Evolutionary conservation across 2,329 filamentous ascomycete species (phyloP), one percentile per base, ranked within the genome.

Genomic region (Emergomyces africanus): DNA sequence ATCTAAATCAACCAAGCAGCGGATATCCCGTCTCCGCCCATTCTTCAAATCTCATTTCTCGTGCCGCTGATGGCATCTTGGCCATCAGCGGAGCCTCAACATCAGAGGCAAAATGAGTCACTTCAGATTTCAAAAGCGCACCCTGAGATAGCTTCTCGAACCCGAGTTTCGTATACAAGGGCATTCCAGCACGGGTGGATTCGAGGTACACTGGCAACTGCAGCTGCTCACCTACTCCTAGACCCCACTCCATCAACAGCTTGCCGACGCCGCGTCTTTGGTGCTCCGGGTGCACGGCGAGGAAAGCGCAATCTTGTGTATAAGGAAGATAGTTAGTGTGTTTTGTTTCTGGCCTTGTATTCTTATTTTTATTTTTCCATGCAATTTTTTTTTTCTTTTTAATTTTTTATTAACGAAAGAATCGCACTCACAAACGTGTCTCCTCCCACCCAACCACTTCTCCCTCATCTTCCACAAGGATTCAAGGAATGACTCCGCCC

Each of bases 401-500:
- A n/a, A n/a, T n/a, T n/a, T n/a, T n/a, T n/a, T n/a, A n/a, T n/a
- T n/a, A n/a, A n/a, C n/a, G n/a, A n/a, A n/a, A n/a, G n/a, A n/a
- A n/a, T n/a, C n/a, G 1, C 20, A 72, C 75, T 68, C 65, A 77
- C 76, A 78, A 60, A 78, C 71, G 64, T 77, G 71, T 15, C 64
- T 67, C 57, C 68, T 68, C 2, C 69, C 71, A 1, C 71, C 75
- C 62, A 77, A 73, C 1, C 77, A 63, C 64, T 70, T 72, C 64
- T 75, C 73, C 57, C 74, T 68, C 35, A 70, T 69, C 60, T 76
- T 72, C 68, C 73, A 74, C 54, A 79, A 67, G 0, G 74, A 73
- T 30, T 68, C 68, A 14, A 79, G 66, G 15, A 79, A 67, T 18
- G 65, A 67, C 63, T 79, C 76, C 10, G 78, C 77, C 48, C 74